Base-by-base conservation (phyloP, 495 filamentous ascomycete genomes). In the Aspergillus haitiensis region DNA sequence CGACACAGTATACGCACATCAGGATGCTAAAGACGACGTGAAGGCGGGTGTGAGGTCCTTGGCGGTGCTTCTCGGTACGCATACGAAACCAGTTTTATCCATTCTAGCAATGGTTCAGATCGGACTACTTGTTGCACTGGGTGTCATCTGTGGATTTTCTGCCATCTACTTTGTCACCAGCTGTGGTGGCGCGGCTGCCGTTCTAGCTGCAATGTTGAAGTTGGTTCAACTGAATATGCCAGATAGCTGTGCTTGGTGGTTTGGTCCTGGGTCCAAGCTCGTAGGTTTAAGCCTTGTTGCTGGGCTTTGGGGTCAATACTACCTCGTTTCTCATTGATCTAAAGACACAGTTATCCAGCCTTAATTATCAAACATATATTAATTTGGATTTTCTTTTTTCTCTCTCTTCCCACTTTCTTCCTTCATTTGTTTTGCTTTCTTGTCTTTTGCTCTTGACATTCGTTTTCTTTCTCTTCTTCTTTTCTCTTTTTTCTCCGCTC, bases 1-100 rank as follows among this genome's bases (percentile, higher is more conserved):
- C 63, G 80, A 81, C 58, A 78, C 71, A 2, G 65, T 81, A 16
- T 81, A 81, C 55, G 77, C 75, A 0, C 68, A 74, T 60, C 78
- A 79, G 56, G 78, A 81, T 60, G 9, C 70, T 5, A 57, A 61
- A 15, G 76, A 81, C 44, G 80, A 82, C 56, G 51, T 70, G 27
- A 70, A 75, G 39, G 72, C 65, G 0, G 77, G 78, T 0, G 70
- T 81, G 8, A 71, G 69, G 60, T 61, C 60, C 21, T 67, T 76
- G 66, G 77, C 76, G 11, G 61, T 81, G 10, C 52, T 52, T 8
- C 49, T 61, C 36, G 39, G 56, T 16, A 12, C 53, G 4, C 33
- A 18, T 13, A 50, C 61, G 9, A 63, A 63, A 16, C 34, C 16
- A 12, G 36, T 59, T 5, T 31, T 40, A 9, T 40, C 55, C 5